phyloP scores from a whole-genome alignment of 768 basidiomycete species.

The Heimioporus sp. region DNA sequence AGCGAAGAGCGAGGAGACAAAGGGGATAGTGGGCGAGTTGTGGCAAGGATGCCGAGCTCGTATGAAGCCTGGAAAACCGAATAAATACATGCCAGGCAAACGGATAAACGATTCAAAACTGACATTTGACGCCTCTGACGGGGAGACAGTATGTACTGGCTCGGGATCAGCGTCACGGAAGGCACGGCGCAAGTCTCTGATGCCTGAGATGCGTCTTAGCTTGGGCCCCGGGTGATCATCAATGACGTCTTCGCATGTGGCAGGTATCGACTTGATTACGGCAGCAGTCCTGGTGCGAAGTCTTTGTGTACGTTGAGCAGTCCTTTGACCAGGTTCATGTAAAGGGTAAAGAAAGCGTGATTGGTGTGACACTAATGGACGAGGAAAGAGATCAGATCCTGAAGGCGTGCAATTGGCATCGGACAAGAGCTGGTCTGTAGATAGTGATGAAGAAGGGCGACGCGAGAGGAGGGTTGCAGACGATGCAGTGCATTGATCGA shows the following conservation, averaged over 20 bases:
- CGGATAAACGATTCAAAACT: background rate
- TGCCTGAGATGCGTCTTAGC: conserved; percentile 23
- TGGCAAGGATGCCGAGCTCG: conserved; percentile 17
- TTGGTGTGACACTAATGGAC: conserved; percentile 6
- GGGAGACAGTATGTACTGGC: conserved; percentile 5
- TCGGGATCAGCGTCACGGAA: conserved; percentile 16
- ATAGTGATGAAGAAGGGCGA: conserved; percentile 5
- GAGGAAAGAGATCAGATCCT: background rate
- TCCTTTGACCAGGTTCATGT: conserved; percentile 26
- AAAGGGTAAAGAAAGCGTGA: conserved; percentile 12
- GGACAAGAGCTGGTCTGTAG: background rate
- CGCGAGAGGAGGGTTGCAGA: conserved; percentile 23
- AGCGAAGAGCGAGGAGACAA: conserved; percentile 22
- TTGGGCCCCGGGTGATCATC: conserved; percentile 5
- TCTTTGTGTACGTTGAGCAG: conserved; percentile 16
- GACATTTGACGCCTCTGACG: conserved; percentile 17
- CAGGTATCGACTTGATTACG: conserved; percentile 26
- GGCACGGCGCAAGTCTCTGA: conserved; percentile 23
- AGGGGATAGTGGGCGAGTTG: conserved; percentile 2
- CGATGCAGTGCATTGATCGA: conserved; percentile 19
- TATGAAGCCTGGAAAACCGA: conserved; percentile 13
- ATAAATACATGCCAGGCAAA: background rate
- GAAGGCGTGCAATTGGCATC: conserved; percentile 10
- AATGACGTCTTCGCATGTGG: conserved; percentile 20
- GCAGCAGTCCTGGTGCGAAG: conserved; percentile 29